Evolutionary conservation across 1,284 basidiomycete species (phyloP), one percentile per base, ranked within the genome.

Genomic region (Fereydounia khargensis): DNA sequence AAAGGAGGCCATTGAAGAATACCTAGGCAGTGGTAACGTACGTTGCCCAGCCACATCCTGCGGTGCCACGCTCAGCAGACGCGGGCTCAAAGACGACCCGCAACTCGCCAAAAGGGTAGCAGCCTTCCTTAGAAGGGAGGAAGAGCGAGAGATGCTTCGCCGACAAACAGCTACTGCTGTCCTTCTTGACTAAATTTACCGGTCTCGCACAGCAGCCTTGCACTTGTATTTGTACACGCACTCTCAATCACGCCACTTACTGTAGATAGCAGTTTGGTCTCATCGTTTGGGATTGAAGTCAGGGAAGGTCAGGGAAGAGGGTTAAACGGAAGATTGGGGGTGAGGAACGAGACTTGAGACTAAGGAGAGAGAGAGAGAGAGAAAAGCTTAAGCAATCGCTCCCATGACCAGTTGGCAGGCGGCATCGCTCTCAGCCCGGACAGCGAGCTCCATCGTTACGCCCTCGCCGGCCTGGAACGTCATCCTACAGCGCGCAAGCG

Each of bases 401-500:
- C 87, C 84, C 60, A 97, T 82, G 28, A 98, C 87, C 47, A 99
- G 82, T 66, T 85, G 82, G 69, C 88, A 90, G 19, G 86, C 88
- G 57, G 84, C 84, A 73, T 89, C 85, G 77, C 86, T 86, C 76
- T 98, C 91, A 40, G 91, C 91, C 38, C 94, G 84, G n/a, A 95
- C 91, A 16, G 83, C 82, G 40, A 99, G 79, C 79, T 98, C 94
- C 61, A 99, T 80, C 31, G 91, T 95, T n/a, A 99, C 95, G 13
- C 95, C 95, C 58, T 87, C 82, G 7, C 86, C 89, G 47, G 85
- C 81, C 38, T 88, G 85, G 78, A 85, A 96, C 17, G 92, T 96
- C 95, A 98, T 99, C 57, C 94, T 83, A 79, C 87, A 89, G 52
- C 91, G 84, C 24, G 86, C 91, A 48, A 99, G 82, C 23, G 96